Evolutionary conservation across 2,329 filamentous ascomycete species (phyloP).

Genomic region (Beauveria caledonica): DNA sequence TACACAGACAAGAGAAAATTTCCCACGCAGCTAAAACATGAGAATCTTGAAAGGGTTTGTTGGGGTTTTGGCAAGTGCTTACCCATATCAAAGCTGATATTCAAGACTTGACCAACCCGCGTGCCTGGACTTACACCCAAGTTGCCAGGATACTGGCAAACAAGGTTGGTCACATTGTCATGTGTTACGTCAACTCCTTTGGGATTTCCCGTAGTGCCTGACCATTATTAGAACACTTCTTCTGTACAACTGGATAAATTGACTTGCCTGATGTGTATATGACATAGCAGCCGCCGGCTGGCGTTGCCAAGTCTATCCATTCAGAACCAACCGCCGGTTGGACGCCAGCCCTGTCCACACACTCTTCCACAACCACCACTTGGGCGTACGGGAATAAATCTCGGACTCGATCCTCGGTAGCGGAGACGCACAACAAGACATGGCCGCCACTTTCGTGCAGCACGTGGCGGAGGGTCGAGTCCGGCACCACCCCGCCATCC

Average conservation of each 20-base stretch:
- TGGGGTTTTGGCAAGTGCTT: constrained; percentile 17
- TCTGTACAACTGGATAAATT: not conserved
- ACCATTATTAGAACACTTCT: constrained; percentile 15
- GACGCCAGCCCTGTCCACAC: not conserved
- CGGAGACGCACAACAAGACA: constrained; percentile 39
- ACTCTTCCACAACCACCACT: constrained; percentile 24
- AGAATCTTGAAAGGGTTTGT: not conserved
- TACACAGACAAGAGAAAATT: constrained; percentile 48
- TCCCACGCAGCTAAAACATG: constrained; percentile 47
- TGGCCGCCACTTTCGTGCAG: constrained; percentile 36
- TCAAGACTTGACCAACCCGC: constrained; percentile 47
- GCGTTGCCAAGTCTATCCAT: constrained; percentile 24
- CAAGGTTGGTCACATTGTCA: constrained; percentile 44
- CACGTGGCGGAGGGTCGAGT: constrained; percentile 40
- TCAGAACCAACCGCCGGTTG: not conserved
- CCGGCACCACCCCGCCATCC: constrained; percentile 45
- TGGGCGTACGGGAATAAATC: constrained; percentile 18
- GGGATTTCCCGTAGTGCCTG: constrained; percentile 45
- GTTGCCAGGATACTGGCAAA: constrained; percentile 41
- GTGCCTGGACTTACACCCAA: constrained; percentile 41
- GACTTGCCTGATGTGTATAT: constrained; percentile 46
- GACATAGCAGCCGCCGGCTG: constrained; percentile 35
- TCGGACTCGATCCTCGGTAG: constrained; percentile 26
- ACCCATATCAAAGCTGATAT: constrained; percentile 56
- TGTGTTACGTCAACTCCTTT: constrained; percentile 53